phyloP scores from a whole-genome alignment of 2,329 filamentous ascomycete genomes.

The Stachybotrys chlorohalonatus region DNA sequence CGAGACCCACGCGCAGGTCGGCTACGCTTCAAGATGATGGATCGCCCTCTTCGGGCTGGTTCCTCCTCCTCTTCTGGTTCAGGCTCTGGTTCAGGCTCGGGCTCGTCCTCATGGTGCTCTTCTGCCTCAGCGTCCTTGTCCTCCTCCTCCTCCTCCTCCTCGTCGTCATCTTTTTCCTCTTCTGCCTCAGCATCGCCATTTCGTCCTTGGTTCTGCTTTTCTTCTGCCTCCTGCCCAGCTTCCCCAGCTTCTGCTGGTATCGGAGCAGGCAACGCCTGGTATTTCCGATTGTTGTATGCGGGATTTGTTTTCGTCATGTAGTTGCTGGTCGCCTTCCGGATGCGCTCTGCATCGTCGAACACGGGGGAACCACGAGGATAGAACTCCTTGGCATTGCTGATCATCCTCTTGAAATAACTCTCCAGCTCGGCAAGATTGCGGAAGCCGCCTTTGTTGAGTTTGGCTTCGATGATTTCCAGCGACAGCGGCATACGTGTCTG shows the following conservation, averaged over 20 bases:
- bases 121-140: conserved; percentile 20
- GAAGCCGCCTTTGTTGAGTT: conserved; percentile 62
- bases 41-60: conserved; percentile 22
- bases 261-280: conserved; percentile 65
- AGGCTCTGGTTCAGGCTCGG: conserved; percentile 16
- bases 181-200: conserved; percentile 23
- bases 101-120: conserved; percentile 17
- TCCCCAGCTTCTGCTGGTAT: conserved; percentile 39
- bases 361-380: conserved; percentile 64
- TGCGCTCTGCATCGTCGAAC: conserved; percentile 77
- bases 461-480: conserved; percentile 65
- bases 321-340: conserved; percentile 78
- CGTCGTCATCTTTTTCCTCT: conserved; percentile 20
- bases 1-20: conserved; percentile 25
- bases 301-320: conserved; percentile 84
- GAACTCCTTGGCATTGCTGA: conserved; percentile 78
- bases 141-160: conserved; percentile 19
- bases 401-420: conserved; percentile 79
- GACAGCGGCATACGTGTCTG: conserved; percentile 71
- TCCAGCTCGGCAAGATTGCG: conserved; percentile 64
- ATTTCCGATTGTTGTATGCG: conserved; percentile 60
- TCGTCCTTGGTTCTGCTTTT: conserved; percentile 15
- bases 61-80: conserved; percentile 18
- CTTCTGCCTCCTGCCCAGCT: conserved; percentile 18
- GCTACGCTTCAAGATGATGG: conserved; percentile 29